Conservation (phyloP, 805 yeast genomes). For the Saturnispora sanitii region DNA sequence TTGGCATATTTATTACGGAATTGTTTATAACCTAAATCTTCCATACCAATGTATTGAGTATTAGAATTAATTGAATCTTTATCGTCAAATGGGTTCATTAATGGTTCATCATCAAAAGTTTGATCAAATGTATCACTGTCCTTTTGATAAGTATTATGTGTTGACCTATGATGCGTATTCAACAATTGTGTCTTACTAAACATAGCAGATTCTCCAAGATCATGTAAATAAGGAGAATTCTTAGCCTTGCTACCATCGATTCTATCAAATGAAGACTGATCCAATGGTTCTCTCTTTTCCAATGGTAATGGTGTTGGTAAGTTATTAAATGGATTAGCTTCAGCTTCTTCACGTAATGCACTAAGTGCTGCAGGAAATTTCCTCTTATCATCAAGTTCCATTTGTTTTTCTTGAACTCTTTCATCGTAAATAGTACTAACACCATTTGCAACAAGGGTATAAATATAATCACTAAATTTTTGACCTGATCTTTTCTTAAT, state of each 20-base stretch:
- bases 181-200: too few relatives aligned
- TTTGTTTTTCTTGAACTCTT: constrained; percentile 10
- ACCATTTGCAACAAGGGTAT: constrained; percentile 21
- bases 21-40: too few relatives aligned
- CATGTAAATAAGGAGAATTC: neutral
- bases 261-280: too few relatives aligned
- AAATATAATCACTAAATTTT: constrained; percentile 18
- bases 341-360: neutral
- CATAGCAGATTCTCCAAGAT: too few relatives aligned
- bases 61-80: too few relatives aligned
- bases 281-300: neutral
- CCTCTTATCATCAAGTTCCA: constrained; percentile 17
- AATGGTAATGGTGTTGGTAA: neutral
- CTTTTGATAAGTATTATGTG: too few relatives aligned
- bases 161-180: too few relatives aligned
- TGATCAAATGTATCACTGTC: too few relatives aligned
- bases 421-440: constrained; percentile 21
- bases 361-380: constrained; percentile 12
- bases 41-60: too few relatives aligned
- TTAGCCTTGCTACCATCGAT: neutral
- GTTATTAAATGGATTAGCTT: neutral
- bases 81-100: too few relatives aligned
- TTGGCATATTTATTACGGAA: too few relatives aligned
- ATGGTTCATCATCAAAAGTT: too few relatives aligned
- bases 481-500: constrained; percentile 8